Conservation (phyloP, 2,329 filamentous ascomycete genomes). For the Hypocrella siamensis region DNA sequence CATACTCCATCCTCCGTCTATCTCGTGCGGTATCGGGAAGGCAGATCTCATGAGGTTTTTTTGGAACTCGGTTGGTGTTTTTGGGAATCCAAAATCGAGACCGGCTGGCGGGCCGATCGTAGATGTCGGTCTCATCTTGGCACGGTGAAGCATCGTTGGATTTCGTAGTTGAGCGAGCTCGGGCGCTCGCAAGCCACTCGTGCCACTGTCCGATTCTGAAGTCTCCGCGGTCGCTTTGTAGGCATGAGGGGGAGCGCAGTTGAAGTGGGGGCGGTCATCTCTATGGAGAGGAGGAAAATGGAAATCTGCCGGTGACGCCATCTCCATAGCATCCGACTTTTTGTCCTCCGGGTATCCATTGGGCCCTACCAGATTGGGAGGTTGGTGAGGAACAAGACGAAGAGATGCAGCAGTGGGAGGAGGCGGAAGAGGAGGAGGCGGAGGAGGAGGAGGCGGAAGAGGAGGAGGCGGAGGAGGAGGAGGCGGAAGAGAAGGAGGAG, state of each 20-base stretch:
- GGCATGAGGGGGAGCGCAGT: constrained; percentile 31
- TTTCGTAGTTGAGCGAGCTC: constrained; percentile 43
- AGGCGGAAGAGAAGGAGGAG: too few species aligned
- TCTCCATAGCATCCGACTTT: constrained; percentile 12
- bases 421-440: too few species aligned
- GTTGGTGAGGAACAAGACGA: constrained; percentile 9
- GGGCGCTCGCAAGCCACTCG: constrained; percentile 25
- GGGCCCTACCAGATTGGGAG: constrained; percentile 4
- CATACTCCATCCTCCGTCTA: constrained; percentile 71
- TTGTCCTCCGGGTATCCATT: constrained; percentile 25
- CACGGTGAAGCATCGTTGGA: constrained; percentile 18
- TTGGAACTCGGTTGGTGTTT: constrained; percentile 74
- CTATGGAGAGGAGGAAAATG: constrained; percentile 40
- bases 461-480: too few species aligned
- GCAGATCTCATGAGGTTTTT: constrained; percentile 84
- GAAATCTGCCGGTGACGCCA: constrained; percentile 24
- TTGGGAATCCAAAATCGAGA: constrained; percentile 71
- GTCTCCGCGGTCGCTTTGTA: constrained; percentile 9
- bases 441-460: too few species aligned
- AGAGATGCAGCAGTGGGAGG: too few species aligned
- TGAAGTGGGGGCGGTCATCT: constrained; percentile 40
- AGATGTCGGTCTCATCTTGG: constrained; percentile 30
- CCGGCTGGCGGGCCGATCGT: constrained; percentile 43
- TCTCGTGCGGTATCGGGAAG: constrained; percentile 54
- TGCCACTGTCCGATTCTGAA: constrained; percentile 8